Percentiles rank a stretch among this genome's conserved stretches.
Evolutionary conservation across 306 rosid species (phyloP).

Genomic region (Ziziphus jujuba): DNA sequence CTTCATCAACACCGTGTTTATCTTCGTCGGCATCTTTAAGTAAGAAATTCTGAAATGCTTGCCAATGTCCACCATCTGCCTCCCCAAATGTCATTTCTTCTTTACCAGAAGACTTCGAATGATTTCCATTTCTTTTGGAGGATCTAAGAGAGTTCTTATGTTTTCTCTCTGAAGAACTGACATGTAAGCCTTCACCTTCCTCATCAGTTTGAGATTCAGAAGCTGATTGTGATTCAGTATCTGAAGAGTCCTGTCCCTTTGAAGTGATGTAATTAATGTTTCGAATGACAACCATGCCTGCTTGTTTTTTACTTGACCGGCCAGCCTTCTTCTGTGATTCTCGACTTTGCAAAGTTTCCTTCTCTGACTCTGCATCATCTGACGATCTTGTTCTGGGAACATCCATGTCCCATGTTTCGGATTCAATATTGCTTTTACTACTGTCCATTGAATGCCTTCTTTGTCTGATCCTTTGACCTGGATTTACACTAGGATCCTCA

Average conservation of each 20-base stretch:
- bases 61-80: slow-evolving; percentile 77
- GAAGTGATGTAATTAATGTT: slow-evolving; percentile 85
- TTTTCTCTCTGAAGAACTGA: slow-evolving; percentile 23
- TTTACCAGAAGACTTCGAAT: slow-evolving; percentile 43
- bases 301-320: slow-evolving; percentile 62
- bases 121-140: slow-evolving; percentile 49
- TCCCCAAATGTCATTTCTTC: slow-evolving; percentile 48
- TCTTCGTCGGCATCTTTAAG: slow-evolving; percentile 88
- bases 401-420: slow-evolving; percentile 58
- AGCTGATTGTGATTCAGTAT: slow-evolving; percentile 58
- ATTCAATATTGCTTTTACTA: slow-evolving; percentile 55
- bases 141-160: slow-evolving; percentile 41
- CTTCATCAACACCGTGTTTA: slow-evolving; percentile 57
- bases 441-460: slow-evolving; percentile 87
- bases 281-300: slow-evolving; percentile 84
- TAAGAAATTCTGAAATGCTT: slow-evolving; percentile 85
- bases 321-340: slow-evolving; percentile 57
- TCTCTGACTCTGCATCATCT: slow-evolving; percentile 58
- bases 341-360: slow-evolving; percentile 50
- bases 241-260: slow-evolving; percentile 62
- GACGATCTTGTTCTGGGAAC: slow-evolving; percentile 46
- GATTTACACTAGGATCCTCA: slow-evolving; percentile 60
- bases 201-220: slow-evolving; percentile 64
- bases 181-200: slow-evolving; percentile 46
- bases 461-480: slow-evolving; percentile 53